These are phyloP conservation scores for Mucor velutinosus DNA, from an alignment of 371 early-diverging fungal genomes.

Conservation along the genomic window DNA sequence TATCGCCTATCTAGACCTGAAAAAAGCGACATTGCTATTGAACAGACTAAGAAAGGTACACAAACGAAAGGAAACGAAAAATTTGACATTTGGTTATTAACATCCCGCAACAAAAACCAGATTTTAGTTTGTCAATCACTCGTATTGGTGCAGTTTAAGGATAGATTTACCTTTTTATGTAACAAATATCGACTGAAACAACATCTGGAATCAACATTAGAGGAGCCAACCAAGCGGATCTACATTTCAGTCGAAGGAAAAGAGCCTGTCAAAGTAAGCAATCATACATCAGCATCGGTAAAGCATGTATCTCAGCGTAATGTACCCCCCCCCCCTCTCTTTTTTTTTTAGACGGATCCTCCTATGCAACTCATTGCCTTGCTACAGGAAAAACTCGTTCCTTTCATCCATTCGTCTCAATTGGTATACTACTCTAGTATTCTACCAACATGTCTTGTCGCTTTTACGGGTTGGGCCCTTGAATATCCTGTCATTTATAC, in stretches of 20 bases:
- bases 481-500: constrained; percentile 53
- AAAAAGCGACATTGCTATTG: constrained; percentile 13
- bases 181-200: constrained; percentile 26
- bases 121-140: constrained; percentile 16
- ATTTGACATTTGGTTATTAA: background rate
- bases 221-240: constrained; percentile 3
- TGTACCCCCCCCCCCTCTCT: background rate
- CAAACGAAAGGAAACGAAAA: background rate
- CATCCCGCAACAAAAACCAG: constrained; percentile 6
- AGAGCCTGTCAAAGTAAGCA: constrained; percentile 21
- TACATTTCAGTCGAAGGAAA: constrained; percentile 25
- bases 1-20: constrained; percentile 12
- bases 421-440: constrained; percentile 9
- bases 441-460: constrained; percentile 46
- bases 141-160: constrained; percentile 38
- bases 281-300: background rate
- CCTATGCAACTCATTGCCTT: constrained; percentile 27
- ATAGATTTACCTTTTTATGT: constrained; percentile 48
- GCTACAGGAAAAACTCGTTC: constrained; percentile 22
- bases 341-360: constrained; percentile 3
- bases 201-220: constrained; percentile 21
- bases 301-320: background rate
- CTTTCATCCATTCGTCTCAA: constrained; percentile 12
- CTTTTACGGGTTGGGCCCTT: constrained; percentile 48
- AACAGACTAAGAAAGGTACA: constrained; percentile 16